A percentile compares a stretch with the other conserved stretches of the same genome.
These are phyloP conservation scores for Paramecium octaurelia DNA, from an alignment of 73 alveolate species.

Conservation along the genomic window DNA sequence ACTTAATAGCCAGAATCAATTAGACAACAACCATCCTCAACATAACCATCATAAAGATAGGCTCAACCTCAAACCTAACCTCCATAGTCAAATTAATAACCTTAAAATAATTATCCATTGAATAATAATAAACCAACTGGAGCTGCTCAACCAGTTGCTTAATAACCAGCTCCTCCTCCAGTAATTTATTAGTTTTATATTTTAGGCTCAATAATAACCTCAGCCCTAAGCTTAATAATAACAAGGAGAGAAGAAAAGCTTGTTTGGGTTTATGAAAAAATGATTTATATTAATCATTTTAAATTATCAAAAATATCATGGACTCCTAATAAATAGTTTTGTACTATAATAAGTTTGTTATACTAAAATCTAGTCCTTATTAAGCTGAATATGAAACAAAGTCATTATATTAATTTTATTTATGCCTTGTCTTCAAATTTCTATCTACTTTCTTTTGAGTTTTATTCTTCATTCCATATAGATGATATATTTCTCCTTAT, in stretches of 20 bases:
- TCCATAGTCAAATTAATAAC: neutral
- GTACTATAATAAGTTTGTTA: neutral
- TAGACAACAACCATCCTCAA: neutral
- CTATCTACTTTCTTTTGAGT: neutral
- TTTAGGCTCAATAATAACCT: neutral
- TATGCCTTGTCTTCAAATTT: neutral
- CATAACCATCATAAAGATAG: neutral
- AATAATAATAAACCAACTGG: neutral
- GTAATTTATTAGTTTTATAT: neutral
- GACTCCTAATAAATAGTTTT: neutral
- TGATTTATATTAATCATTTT: neutral
- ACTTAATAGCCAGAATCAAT: neutral
- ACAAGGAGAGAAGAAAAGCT: neutral
- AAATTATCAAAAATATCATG: neutral
- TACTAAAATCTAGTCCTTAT: neutral
- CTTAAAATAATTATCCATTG: neutral
- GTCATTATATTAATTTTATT: neutral
- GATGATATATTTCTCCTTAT: too few species aligned
- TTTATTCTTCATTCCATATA: too few species aligned
- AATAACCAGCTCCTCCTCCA: neutral
- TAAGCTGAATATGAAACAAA: neutral
- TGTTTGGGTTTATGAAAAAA: neutral
- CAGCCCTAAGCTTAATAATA: neutral
- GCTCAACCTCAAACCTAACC: neutral
- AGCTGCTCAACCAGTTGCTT: neutral